phyloP scores from a whole-genome alignment of 2,329 filamentous ascomycete species.

The Nakataea oryzae region DNA sequence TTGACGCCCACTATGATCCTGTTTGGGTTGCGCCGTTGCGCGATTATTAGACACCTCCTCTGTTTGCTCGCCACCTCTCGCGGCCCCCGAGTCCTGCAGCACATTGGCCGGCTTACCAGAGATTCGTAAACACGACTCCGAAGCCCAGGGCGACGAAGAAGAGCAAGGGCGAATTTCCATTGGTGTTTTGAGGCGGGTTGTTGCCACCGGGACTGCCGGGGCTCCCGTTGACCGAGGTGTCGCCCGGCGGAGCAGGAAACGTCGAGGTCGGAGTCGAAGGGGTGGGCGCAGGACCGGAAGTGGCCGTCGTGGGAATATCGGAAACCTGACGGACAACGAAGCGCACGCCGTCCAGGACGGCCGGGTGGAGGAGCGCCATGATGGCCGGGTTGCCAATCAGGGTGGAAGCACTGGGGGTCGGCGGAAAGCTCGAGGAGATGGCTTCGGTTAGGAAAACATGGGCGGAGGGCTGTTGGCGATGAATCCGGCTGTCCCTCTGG shows the following conservation, averaged over 20 bases:
- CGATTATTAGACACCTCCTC: neutral
- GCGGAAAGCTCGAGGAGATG: neutral
- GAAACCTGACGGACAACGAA: constrained; percentile 16
- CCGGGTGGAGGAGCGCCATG: constrained; percentile 16
- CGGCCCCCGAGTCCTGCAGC: too few relatives aligned
- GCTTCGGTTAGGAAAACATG: neutral
- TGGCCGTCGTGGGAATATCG: neutral
- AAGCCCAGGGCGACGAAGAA: constrained; percentile 64
- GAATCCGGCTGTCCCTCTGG: neutral
- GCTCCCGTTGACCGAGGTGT: constrained; percentile 3
- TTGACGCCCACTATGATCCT: constrained; percentile 99
- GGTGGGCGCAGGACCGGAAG: constrained; percentile 1
- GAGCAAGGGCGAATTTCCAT: constrained; percentile 29
- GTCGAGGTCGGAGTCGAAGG: constrained; percentile 6
- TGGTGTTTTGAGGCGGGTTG: neutral
- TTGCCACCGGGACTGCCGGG: constrained; percentile 4
- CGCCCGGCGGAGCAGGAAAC: constrained; percentile 6
- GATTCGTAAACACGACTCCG: constrained; percentile 95
- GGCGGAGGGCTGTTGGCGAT: neutral
- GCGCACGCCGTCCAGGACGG: constrained; percentile 13
- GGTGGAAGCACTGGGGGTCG: neutral
- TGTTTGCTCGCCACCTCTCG: too few relatives aligned
- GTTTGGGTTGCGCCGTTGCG: constrained; percentile 8
- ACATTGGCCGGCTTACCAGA: constrained; percentile 68
- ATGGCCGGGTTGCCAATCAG: neutral